Base-by-base conservation (phyloP, 2,329 filamentous ascomycete genomes). In the Phyllosticta ampelicida region DNA sequence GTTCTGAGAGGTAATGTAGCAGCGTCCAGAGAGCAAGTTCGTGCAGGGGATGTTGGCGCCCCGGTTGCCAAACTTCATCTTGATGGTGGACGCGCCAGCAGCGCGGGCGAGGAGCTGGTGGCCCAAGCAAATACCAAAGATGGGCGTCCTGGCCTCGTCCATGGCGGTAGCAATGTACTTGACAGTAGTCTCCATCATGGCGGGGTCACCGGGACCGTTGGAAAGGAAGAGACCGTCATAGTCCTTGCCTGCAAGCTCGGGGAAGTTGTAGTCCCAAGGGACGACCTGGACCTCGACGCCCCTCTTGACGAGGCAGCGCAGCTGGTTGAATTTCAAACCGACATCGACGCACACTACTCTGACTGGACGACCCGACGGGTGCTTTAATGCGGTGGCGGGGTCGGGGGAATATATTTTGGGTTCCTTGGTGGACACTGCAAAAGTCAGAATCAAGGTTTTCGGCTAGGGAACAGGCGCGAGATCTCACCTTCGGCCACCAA, bases 1-100 rank as follows among this genome's bases (percentile, higher is more conserved):
- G 74, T 99, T 99, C 75, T 99, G 94, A 9, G 94, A 97, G 48
- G 94, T 99, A 71, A 99, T 99, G 76, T 99, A 92, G 73, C 94
- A 99, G 76, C 90, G 90, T 66, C 94, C 94, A 51, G 92, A 95
- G 64, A 97, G 79, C 81, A 96, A 82, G 76, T 88, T 96, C 10
- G 92, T 97, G 79, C 91, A 96, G 51, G 94, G 94, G 68, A 99
- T 97, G 77, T 99, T 99, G 79, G 95, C 90, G 50, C 92, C 94
- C 68, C 94, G 89, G 78, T 99, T 99, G 77, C 94, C 94, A 68
- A 96, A 99, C 81, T 97, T 97, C 90, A 99, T 95, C 80, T 99
- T 99, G 68, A 81, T 75, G 0, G 94, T 97, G 52, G 80, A 80
- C 52, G 91, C 92, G 58, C 92, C 92, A 29, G 90, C 85, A 60